These are phyloP conservation scores for Arctium minus DNA, from an alignment of 129 eudicot species.

Conservation along the genomic window DNA sequence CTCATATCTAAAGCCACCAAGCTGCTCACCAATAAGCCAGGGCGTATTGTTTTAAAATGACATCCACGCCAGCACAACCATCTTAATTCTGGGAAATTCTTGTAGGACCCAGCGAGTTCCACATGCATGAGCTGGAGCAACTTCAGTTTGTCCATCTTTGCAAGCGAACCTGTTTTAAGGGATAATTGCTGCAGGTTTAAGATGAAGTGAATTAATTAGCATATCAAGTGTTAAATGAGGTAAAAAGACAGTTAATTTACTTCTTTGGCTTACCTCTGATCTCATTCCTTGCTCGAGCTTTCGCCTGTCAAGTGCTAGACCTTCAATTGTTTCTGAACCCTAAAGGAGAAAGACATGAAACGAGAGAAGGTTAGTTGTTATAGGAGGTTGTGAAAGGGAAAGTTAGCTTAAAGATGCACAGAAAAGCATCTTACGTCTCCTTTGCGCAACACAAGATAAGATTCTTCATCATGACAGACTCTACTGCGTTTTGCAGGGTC, in stretches of 20 bases:
- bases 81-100: constrained; percentile 7
- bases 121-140: constrained; percentile 14
- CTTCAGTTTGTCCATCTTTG: constrained; percentile 9
- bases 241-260: not conserved
- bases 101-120: not conserved
- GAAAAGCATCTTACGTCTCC: constrained; percentile 10
- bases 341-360: not conserved
- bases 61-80: constrained; percentile 28
- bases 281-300: not conserved
- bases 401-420: not conserved
- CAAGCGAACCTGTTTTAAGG: constrained; percentile 8
- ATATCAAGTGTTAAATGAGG: too few species aligned
- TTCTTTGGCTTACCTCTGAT: not conserved
- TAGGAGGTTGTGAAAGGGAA: not conserved
- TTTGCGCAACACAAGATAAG: constrained; percentile 6
- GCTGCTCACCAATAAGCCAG: not conserved
- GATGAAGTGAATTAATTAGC: not conserved
- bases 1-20: constrained; percentile 22
- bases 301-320: not conserved
- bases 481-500: constrained; percentile 21
- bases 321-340: constrained; percentile 22
- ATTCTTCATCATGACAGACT: constrained; percentile 1
- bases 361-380: not conserved
- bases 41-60: constrained; percentile 1
- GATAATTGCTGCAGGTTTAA: not conserved